Evolutionary conservation across 495 filamentous ascomycete species (phyloP), one percentile per base, ranked within the genome.

Genomic region (Lentithecium fluviatile): DNA sequence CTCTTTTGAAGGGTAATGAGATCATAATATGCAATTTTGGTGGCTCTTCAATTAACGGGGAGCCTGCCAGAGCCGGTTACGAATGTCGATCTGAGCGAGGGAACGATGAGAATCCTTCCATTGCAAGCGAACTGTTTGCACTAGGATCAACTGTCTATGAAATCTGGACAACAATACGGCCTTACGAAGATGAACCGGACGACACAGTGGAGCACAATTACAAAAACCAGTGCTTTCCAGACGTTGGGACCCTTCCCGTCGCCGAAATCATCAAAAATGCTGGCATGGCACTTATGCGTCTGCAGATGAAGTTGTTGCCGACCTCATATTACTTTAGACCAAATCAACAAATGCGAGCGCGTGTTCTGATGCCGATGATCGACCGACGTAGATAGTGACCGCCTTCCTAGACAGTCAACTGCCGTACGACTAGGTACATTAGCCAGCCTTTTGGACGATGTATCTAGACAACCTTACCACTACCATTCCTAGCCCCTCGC

Each of bases 251-350:
- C 13, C 40, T 43, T 43, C 40, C 40, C 40, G 40, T 43, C 13
- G 19, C 40, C 40, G 40, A 43, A 43, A 15, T 43, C 13, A 43
- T 43, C 4, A 43, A 43, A 43, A 43, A 43, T 43, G 40, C 40
- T 43, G 40, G 40, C 40, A 43, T 43, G 19, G 40, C 40, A n/a
- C 40, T 43, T 43, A 43, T 43, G 15, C 5, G 5, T 43, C 40
- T 15, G 40, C 40, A 15, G 40, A 43, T 43, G 40, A 43, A 43
- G 40, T 43, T 43, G 40, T 43, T 43, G 40, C 40, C 40, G 40
- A 43, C 13, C 40, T 43, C 40, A 15, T 13, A 43, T 13, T 15
- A 43, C 5, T 43, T 43, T 20, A 5, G 40, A 43, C 4, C 40
- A 43, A 43, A 43, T 20, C 40, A 43, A 15, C 40, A 15, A 43